Conservation (phyloP, 768 basidiomycete genomes). For the button mushroom (Agaricus bisporus) region DNA sequence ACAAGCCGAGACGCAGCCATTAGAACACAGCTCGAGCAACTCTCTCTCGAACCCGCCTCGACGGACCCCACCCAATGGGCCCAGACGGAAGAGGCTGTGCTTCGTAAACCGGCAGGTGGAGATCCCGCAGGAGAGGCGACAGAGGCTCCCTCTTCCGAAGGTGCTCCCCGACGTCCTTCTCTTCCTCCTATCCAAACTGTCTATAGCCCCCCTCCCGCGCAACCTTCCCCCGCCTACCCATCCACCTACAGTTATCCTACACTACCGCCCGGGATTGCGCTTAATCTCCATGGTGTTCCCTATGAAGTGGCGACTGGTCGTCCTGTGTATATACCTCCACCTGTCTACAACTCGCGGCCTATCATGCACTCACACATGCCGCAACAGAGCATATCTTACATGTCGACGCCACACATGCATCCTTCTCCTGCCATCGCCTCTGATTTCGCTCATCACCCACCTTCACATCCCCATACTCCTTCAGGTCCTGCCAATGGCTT, state of each 20-base stretch:
- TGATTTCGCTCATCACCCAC: constrained; percentile 43
- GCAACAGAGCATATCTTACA: constrained; percentile 38
- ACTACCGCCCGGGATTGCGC: constrained; percentile 69
- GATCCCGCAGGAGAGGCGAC: constrained; percentile 13
- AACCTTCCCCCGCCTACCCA: constrained; percentile 54
- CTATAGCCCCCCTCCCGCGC: constrained; percentile 36
- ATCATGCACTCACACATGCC: constrained; percentile 49
- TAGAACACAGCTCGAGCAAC: constrained; percentile 33
- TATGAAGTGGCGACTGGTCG: constrained; percentile 81
- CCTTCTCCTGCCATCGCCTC: constrained; percentile 56
- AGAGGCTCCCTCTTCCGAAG: constrained; percentile 19
- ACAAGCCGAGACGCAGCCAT: constrained; percentile 23
- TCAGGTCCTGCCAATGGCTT: constrained; percentile 59
- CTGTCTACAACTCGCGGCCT: constrained; percentile 66
- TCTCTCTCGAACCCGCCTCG: constrained; percentile 26
- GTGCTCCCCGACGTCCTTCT: constrained; percentile 23
- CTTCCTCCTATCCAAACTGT: constrained; percentile 36
- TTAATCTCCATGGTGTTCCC: constrained; percentile 73
- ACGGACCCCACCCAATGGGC: constrained; percentile 31
- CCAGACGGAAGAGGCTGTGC: constrained; percentile 43
- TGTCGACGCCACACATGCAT: constrained; percentile 52
- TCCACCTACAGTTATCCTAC: constrained; percentile 61
- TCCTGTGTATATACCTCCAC: constrained; percentile 62
- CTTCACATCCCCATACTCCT: constrained; percentile 17
- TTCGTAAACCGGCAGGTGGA: constrained; percentile 26